phyloP scores from a whole-genome alignment of 805 yeast genomes.

The Brettanomyces bruxellensis region DNA sequence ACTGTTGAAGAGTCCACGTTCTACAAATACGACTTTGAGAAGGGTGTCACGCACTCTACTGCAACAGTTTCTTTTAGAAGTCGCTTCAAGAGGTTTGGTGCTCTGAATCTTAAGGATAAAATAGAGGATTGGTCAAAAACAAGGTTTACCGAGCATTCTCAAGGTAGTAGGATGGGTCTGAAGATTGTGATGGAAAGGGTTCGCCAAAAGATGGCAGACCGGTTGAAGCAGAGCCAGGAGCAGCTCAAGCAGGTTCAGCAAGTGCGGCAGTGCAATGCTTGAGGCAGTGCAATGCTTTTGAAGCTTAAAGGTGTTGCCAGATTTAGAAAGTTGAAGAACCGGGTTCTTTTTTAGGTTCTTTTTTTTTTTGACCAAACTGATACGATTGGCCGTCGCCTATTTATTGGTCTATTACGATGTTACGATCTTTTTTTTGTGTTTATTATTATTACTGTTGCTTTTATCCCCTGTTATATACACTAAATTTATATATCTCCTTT shows the following conservation, averaged over 20 bases:
- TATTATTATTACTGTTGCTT: too few relatives aligned
- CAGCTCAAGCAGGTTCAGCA: too few relatives aligned
- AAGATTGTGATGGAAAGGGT: conserved; percentile 59
- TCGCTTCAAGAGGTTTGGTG: conserved; percentile 35
- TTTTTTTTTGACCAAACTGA: too few relatives aligned
- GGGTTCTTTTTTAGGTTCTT: too few relatives aligned
- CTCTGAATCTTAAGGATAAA: conserved; percentile 53
- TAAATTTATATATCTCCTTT: too few relatives aligned
- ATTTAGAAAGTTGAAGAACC: too few relatives aligned
- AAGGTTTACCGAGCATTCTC: conserved; percentile 59
- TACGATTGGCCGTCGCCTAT: too few relatives aligned
- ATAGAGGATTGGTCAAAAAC: conserved; percentile 78
- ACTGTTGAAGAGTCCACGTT: conserved; percentile 69
- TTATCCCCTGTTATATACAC: not conserved
- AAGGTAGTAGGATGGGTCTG: conserved; percentile 63
- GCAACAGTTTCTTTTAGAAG: conserved; percentile 57
- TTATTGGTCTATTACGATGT: too few relatives aligned
- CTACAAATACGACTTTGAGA: conserved; percentile 30
- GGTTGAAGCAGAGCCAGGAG: not conserved
- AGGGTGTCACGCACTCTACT: conserved; percentile 35
- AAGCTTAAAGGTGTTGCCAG: too few relatives aligned
- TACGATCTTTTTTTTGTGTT: too few relatives aligned
- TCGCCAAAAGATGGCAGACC: conserved; percentile 8
- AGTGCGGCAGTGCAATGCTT: not conserved
- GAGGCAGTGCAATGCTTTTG: not conserved